Evolutionary conservation across 305 asterid species (phyloP), one percentile per base, ranked within the genome.

Genomic region (Coffea humblotiana): DNA sequence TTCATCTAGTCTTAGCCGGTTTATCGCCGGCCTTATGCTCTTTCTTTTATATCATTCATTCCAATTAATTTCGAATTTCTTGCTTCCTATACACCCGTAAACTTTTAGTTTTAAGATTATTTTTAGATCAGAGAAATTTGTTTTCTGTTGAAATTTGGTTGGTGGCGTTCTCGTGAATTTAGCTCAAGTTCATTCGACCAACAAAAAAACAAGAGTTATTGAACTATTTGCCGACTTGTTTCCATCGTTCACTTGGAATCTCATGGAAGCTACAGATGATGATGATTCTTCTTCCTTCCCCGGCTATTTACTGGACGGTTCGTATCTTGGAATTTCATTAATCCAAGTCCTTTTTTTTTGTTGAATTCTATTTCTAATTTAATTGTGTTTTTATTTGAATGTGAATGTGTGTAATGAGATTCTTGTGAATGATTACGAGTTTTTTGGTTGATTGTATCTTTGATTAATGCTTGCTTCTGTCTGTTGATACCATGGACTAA

Each of bases 41-140:
- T 90, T 93, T 84, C 94, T 93, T 74, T 89, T 91, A 67, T 93
- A 86, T 76, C 97, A 93, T 80, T 86, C 89, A 2, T 82, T 79
- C 51, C 81, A 71, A 63, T 84, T 84, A 16, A 80, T 87, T 74
- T 87, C 90, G 21, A 87, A 87, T 85, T 87, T 87, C 77, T 80
- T 87, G 68, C 77, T 85, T 82, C 99, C 97, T 94, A 96, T 96
- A 96, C 98, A 94, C 79, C 97, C 89, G 82, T 89, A 82, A 54
- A 84, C 54, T 70, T 29, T 63, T 37, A 9, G 23, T 48, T 43
- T 3, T 68, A 37, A 25, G 61, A 12, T 40, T 5, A 27, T 14
- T 56, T 29, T 47, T 45, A 11, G 68, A 18, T 12, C 58, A 29
- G 11, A 72, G 23, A 4, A 35, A 6, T 61, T 6, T 72, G 32